Percentiles rank a stretch among this genome's conserved stretches.
Conservation (phyloP, 176 grass and related monocot genomes). For the Carex parvula region DNA sequence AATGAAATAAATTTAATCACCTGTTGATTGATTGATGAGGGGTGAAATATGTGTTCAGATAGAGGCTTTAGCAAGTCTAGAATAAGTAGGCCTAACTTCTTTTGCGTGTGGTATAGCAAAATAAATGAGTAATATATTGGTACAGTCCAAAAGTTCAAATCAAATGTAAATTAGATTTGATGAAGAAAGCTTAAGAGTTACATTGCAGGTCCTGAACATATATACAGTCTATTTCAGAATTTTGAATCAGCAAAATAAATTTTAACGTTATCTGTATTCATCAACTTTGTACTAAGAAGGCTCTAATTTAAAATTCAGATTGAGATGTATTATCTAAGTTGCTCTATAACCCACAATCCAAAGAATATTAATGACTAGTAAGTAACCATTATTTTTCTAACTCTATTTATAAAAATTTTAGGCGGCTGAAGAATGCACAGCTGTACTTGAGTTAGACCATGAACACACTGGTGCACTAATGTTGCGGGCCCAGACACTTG, state of each 20-base stretch:
- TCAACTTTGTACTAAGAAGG: background rate
- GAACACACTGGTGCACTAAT: constrained; percentile 85
- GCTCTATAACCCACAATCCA: too few species aligned
- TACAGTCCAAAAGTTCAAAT: background rate
- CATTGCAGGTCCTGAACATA: background rate
- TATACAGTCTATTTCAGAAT: background rate
- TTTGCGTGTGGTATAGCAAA: background rate
- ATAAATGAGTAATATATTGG: background rate
- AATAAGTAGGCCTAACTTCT: background rate
- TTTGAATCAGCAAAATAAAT: background rate
- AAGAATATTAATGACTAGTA: too few species aligned
- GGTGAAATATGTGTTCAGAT: background rate
- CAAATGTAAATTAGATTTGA: background rate
- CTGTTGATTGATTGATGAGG: background rate
- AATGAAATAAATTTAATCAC: background rate
- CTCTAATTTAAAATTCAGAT: background rate
- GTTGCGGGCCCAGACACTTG: constrained; percentile 90
- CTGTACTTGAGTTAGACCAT: constrained; percentile 90
- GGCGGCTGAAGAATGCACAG: constrained; percentile 95
- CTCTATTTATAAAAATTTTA: constrained; percentile 9
- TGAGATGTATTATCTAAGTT: too few species aligned
- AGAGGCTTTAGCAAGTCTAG: background rate
- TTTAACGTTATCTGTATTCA: background rate
- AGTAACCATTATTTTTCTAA: background rate
- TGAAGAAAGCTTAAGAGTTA: background rate